Evolutionary conservation across 345 rosid species (phyloP), one percentile per base, ranked within the genome.

Genomic region (Streptanthus diversifolius): DNA sequence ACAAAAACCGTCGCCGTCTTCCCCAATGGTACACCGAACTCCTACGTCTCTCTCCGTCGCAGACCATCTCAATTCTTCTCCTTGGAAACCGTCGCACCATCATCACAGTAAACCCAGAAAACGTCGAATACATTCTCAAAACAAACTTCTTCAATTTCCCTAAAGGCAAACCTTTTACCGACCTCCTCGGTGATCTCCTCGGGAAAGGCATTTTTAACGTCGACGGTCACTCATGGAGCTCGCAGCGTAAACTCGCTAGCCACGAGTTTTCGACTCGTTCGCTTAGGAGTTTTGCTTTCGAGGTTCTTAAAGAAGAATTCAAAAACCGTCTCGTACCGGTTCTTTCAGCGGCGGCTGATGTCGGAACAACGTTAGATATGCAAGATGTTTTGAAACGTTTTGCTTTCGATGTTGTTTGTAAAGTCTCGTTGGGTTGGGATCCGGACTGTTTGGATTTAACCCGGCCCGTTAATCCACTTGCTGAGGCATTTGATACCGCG

Each of bases 201-300:
- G 92, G 96, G 5, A 30, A 62, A 3, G 96, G 96, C n/a, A 89
- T 89, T 36, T 89, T 89, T 81, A 84, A 81, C 39, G 86, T 80
- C 9, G 96, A 89, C 17, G 96, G 92, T 7, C 83, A 84, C 25
- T 77, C 80, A 2, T 89, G 92, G 96, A 79, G 45, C 76, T 84
- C 88, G 14, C 92, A 89, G 63, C 70, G 87, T 33, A 86, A 89
- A 68, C 71, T 87, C 75, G 90, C 96, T 3, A 82, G 88, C 63
- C 79, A 81, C 19, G 90, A 89, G 76, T 82, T 89, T 13, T 86
- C 87, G 2, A 83, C 89, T 56, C 35, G 80, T 11, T 81, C 86
- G 0, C 68, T 83, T 3, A 82, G 85, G 56, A 29, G 55, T 27
- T 81, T 79, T 21, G 88, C 87, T 17, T 82, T 83, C 17, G 85